A percentile compares a stretch with the other conserved stretches of the same genome.
These are phyloP conservation scores for Phaeotremella fagi DNA, from an alignment of 768 basidiomycete species.

Conservation along the genomic window DNA sequence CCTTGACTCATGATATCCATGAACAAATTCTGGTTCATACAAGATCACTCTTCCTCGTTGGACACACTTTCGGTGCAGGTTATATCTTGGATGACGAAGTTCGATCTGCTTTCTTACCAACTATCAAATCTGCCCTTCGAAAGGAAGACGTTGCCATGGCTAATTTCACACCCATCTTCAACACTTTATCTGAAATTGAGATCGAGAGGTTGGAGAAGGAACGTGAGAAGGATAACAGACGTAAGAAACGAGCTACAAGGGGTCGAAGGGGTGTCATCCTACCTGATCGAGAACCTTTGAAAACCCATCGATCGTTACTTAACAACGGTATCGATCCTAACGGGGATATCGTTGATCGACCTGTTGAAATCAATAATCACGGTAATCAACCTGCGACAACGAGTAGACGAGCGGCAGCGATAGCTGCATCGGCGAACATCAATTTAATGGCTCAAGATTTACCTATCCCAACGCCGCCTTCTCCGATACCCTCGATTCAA, in stretches of 20 bases:
- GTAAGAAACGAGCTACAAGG: conserved; percentile 69
- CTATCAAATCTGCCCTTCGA: conserved; percentile 59
- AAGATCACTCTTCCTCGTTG: conserved; percentile 83
- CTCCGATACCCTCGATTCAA: conserved; percentile 57
- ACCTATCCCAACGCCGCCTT: conserved; percentile 53
- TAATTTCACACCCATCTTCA: conserved; percentile 80
- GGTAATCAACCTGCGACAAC: conserved; percentile 52
- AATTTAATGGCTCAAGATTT: conserved; percentile 48
- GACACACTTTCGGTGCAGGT: conserved; percentile 76
- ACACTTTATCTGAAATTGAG: conserved; percentile 81
- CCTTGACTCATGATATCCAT: conserved; percentile 89
- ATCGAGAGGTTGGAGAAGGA: conserved; percentile 85
- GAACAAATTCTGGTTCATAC: conserved; percentile 91
- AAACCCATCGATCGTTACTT: conserved; percentile 73
- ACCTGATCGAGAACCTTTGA: conserved; percentile 86
- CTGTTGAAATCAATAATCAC: conserved; percentile 54
- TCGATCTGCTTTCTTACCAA: conserved; percentile 78
- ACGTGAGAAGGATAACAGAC: conserved; percentile 81
- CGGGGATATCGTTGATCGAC: conserved; percentile 23
- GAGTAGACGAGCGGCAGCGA: conserved; percentile 72
- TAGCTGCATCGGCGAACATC: conserved; percentile 89
- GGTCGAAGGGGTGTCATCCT: conserved; percentile 69
- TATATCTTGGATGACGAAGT: conserved; percentile 84
- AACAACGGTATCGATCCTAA: conserved; percentile 35
- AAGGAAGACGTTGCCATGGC: conserved; percentile 64